A percentile compares a stretch with the other conserved stretches of the same genome.
Conservation (phyloP, 169 alveolate genomes). For the Eimeria sp. region DNA sequence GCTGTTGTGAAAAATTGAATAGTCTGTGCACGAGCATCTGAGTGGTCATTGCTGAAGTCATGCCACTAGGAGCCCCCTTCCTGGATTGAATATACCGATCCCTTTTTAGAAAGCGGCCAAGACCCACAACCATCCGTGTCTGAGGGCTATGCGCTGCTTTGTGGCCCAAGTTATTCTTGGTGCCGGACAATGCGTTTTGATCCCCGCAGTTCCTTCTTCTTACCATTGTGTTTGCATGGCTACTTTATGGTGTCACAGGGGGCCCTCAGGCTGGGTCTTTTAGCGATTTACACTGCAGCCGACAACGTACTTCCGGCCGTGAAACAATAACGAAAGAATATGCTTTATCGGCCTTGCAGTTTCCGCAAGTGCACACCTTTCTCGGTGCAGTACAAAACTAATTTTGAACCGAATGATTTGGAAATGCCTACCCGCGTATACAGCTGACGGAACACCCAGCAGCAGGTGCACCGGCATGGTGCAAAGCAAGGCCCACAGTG, state of each 20-base stretch:
- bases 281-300: constrained; percentile 2
- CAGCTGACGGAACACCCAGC: background rate
- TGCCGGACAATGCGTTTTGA: constrained; percentile 63
- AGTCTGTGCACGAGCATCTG: background rate
- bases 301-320: background rate
- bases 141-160: constrained; percentile 59
- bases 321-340: background rate
- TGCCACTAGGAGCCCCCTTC: background rate
- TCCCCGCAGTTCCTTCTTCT: constrained; percentile 19
- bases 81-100: constrained; percentile 15
- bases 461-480: background rate
- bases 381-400: background rate
- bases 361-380: background rate
- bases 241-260: constrained; percentile 5
- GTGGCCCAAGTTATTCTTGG: constrained; percentile 41
- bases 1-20: background rate
- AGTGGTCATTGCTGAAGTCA: background rate
- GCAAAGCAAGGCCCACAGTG: background rate
- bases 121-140: constrained; percentile 39
- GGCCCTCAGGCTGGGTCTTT: constrained; percentile 27
- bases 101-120: constrained; percentile 28
- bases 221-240: constrained; percentile 4
- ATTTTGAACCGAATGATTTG: background rate
- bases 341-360: constrained; percentile 2
- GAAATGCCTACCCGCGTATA: background rate